Percentiles rank a stretch among this genome's conserved stretches.
Conservation (phyloP, 305 asterid genomes). For the Fraxinus baroniana region DNA sequence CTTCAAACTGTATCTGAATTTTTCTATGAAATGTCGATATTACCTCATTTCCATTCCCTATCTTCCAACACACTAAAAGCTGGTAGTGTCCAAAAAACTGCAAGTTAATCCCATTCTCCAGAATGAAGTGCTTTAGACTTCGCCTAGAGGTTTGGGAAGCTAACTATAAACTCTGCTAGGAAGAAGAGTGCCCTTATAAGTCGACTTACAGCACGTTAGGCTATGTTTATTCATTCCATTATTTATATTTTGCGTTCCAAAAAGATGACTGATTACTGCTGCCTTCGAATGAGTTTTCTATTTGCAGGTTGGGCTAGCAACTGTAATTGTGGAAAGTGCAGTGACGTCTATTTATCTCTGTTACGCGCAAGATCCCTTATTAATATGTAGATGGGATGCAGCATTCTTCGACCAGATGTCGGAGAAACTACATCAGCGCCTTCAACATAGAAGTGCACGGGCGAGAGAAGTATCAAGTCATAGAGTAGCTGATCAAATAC, state of each 20-base stretch:
- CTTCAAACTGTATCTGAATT: background rate
- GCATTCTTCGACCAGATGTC: conserved; percentile 73
- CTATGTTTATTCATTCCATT: background rate
- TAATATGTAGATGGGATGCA: conserved; percentile 79
- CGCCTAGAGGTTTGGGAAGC: background rate
- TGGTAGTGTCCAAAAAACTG: background rate
- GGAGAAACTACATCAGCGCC: conserved; percentile 78
- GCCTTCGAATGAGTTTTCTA: background rate
- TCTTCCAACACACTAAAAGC: background rate
- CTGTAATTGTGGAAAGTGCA: conserved; percentile 95
- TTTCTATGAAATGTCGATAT: background rate
- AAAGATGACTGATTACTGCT: background rate
- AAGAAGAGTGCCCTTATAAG: background rate
- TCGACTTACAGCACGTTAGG: background rate
- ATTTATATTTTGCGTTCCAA: background rate
- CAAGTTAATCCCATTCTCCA: no score
- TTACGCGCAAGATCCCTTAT: conserved; percentile 81
- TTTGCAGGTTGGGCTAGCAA: conserved; percentile 82
- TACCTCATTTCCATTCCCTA: background rate
- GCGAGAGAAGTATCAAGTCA: conserved; percentile 49
- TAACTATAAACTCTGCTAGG: background rate
- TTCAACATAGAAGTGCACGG: conserved; percentile 92
- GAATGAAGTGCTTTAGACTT: no score
- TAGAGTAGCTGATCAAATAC: conserved; percentile 57
- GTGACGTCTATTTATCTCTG: conserved; percentile 91